phyloP scores from a whole-genome alignment of 805 yeast species.

The Kodamaea kaohsiungensis region DNA sequence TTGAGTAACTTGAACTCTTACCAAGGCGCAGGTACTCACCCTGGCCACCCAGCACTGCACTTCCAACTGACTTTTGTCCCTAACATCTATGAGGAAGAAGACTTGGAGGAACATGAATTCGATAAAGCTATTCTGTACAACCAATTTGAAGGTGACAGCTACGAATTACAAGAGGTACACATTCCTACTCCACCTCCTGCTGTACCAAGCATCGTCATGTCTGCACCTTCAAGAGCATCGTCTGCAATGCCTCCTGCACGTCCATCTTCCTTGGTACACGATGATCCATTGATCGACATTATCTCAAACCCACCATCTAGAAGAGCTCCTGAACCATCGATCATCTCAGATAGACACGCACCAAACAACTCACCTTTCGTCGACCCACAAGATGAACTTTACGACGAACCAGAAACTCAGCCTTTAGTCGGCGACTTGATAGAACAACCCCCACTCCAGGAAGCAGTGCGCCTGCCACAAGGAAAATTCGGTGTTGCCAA shows the following conservation, averaged over 20 bases:
- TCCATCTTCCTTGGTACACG: conserved; percentile 4
- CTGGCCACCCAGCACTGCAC: conserved; percentile 20
- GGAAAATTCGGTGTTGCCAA: conserved; percentile 17
- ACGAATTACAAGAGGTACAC: conserved; percentile 36
- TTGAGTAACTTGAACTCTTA: conserved; percentile 13
- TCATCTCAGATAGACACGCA: background rate
- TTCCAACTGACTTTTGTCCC: conserved; percentile 46
- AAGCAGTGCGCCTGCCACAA: conserved; percentile 33
- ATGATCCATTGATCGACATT: background rate
- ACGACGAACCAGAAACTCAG: conserved; percentile 16
- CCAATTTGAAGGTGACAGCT: conserved; percentile 43
- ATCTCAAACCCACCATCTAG: background rate
- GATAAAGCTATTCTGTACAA: conserved; percentile 41
- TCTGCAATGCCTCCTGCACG: conserved; percentile 11
- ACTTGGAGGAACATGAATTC: conserved; percentile 39
- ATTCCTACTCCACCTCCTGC: conserved; percentile 24
- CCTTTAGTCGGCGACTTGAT: conserved; percentile 16
- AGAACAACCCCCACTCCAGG: conserved; percentile 36
- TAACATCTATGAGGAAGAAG: conserved; percentile 42
- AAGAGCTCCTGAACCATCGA: background rate
- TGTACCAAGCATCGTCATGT: background rate
- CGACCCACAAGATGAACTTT: conserved; percentile 21
- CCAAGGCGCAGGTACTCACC: conserved; percentile 14
- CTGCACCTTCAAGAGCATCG: background rate
- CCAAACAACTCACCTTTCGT: conserved; percentile 1